Conservation (phyloP, 1,284 basidiomycete genomes). For the Marasmius sp. region DNA sequence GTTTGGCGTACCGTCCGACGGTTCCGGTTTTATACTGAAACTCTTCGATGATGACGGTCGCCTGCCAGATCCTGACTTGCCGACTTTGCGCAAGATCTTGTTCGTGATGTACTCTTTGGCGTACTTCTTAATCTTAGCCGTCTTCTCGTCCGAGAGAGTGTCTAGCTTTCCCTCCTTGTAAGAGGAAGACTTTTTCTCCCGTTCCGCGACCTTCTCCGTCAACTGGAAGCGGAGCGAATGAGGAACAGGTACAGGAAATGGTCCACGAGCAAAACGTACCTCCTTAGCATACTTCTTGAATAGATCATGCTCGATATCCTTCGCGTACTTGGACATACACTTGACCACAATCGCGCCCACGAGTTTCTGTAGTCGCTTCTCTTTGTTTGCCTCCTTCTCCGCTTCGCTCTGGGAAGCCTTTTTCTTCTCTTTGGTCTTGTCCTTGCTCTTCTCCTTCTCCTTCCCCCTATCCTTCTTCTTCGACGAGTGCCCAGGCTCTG, state of each 20-base stretch:
- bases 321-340: conserved; percentile 87
- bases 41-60: conserved; percentile 29
- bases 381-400: conserved; percentile 70
- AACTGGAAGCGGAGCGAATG: conserved; percentile 42
- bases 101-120: conserved; percentile 81
- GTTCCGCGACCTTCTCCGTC: conserved; percentile 81
- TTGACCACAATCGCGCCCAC: conserved; percentile 90
- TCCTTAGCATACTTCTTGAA: conserved; percentile 98
- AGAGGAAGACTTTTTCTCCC: conserved; percentile 89
- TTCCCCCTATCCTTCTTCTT: conserved; percentile 24
- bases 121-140: conserved; percentile 90
- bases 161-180: conserved; percentile 76
- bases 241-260: conserved; percentile 1
- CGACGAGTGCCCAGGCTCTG: conserved; percentile 24
- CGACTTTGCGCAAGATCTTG: conserved; percentile 65
- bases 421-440: conserved; percentile 38
- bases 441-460: conserved; percentile 29
- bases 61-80: conserved; percentile 43
- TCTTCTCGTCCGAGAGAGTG: conserved; percentile 82
- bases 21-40: conserved; percentile 33
- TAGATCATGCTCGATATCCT: conserved; percentile 77
- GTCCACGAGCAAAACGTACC: conserved; percentile 45
- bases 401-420: conserved; percentile 45
- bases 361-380: conserved; percentile 82
- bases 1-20: conserved; percentile 9